phyloP scores from a whole-genome alignment of 1,284 basidiomycete genomes.

The Schizopora paradoxa region DNA sequence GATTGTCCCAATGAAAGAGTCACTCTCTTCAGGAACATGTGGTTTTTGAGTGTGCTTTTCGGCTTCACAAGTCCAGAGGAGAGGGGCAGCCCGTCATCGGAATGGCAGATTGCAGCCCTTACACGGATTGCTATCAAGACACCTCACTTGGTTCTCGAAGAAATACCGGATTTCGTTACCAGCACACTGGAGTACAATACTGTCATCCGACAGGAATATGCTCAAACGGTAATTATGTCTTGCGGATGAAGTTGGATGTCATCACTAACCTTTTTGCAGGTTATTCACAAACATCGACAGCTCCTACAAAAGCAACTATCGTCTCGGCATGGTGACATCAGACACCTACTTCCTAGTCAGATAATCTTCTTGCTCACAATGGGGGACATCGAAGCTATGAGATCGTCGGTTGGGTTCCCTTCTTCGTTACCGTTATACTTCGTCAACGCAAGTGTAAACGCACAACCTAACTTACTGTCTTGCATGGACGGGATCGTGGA shows the following conservation, averaged over 20 bases:
- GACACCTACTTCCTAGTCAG: constrained; percentile 76
- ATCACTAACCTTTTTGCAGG: constrained; percentile 34
- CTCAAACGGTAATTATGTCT: constrained; percentile 54
- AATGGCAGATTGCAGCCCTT: constrained; percentile 74
- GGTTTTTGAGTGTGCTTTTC: constrained; percentile 89
- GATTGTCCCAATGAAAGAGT: constrained; percentile 62
- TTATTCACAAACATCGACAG: constrained; percentile 62
- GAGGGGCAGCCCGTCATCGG: constrained; percentile 55
- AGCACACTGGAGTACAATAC: constrained; percentile 94
- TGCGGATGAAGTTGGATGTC: background rate
- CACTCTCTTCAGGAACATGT: constrained; percentile 86
- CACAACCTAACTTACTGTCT: constrained; percentile 55
- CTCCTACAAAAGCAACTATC: constrained; percentile 66
- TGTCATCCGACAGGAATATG: constrained; percentile 85
- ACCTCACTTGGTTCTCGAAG: constrained; percentile 80
- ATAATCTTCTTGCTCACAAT: constrained; percentile 85
- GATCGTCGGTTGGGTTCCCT: constrained; percentile 74
- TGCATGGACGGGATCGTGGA: constrained; percentile 87
- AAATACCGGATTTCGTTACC: constrained; percentile 78
- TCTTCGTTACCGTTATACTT: constrained; percentile 88
- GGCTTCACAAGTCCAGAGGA: constrained; percentile 54
- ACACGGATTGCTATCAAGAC: constrained; percentile 84
- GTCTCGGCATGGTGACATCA: constrained; percentile 66
- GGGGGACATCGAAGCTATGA: constrained; percentile 86
- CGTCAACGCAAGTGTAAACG: constrained; percentile 82